These are phyloP conservation scores for Vitis rupestris DNA, from an alignment of 164 flowering plant species.

Conservation along the genomic window DNA sequence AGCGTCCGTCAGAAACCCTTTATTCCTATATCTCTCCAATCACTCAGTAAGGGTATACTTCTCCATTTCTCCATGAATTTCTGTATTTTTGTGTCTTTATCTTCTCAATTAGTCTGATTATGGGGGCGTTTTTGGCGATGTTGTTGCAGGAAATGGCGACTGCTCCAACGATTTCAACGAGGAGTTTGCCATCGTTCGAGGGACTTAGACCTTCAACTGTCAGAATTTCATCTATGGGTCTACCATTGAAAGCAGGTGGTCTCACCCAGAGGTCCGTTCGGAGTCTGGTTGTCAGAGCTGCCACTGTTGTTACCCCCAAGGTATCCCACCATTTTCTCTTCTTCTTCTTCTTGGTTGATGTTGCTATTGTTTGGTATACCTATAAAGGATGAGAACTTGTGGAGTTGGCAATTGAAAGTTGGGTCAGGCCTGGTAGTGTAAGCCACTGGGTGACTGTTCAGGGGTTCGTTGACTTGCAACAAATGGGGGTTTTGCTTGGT, in stretches of 20 bases:
- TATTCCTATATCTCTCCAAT: too few relatives aligned
- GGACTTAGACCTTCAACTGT: constrained; percentile 42
- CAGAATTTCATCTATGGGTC: constrained; percentile 28
- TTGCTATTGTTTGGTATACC: background rate
- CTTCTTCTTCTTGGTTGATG: background rate
- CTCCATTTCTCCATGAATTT: too few relatives aligned
- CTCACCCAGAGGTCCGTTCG: constrained; percentile 37
- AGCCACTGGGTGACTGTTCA: too few relatives aligned
- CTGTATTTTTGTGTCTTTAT: too few relatives aligned
- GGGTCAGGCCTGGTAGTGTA: background rate
- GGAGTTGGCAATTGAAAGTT: too few relatives aligned
- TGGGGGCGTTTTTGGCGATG: too few relatives aligned
- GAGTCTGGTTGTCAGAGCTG: constrained; percentile 70
- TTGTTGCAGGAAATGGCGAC: constrained; percentile 43
- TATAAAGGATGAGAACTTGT: too few relatives aligned
- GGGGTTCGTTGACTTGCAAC: too few relatives aligned
- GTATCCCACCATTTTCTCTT: constrained; percentile 22
- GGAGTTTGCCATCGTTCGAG: constrained; percentile 42
- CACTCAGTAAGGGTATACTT: too few relatives aligned
- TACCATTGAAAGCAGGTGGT: constrained; percentile 19
- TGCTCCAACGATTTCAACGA: constrained; percentile 32
- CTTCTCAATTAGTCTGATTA: too few relatives aligned
- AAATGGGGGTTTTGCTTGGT: too few relatives aligned
- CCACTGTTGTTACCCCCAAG: constrained; percentile 87
- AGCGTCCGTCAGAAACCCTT: too few relatives aligned